Evolutionary conservation across 495 filamentous ascomycete genomes (phyloP), one percentile per base, ranked within the genome.

Genomic region (Trichoderma orchidacearum): DNA sequence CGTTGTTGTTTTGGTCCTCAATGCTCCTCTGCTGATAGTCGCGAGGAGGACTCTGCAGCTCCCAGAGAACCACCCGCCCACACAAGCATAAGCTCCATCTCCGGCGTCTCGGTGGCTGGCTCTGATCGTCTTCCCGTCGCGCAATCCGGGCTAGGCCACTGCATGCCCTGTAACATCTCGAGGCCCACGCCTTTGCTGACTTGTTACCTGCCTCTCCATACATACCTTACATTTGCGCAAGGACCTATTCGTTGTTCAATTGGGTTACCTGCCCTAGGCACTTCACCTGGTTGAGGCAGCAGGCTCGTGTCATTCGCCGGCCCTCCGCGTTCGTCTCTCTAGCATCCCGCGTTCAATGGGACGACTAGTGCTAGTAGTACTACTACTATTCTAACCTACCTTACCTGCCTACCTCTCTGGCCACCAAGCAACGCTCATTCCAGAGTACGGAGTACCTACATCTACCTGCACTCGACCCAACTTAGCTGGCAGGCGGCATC

Each of bases 151-250:
- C 34, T 36, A 36, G 34, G 5, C 34, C 38, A 21, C 38, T 18
- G 41, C 21, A 48, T 23, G 41, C 41, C 41, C 41, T 48, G 41
- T 48, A 48, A 48, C 41, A 6, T 48, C 27, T 41, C 13, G 36
- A 38, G 5, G n/a, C 36, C 17, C 36, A 41, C 36, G 36, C 36
- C 36, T 17, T 11, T 6, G 27, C 41, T 27, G 41, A 27, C 41
- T 23, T 48, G 41, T n/a, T n/a, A 48, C 41, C 32, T 35, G 32
- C 32, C 32, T 4, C n/a, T n/a, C n/a, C n/a, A n/a, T 2, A n/a
- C 41, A 48, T 48, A 48, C 41, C 23, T 48, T 48, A 48, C 41
- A 48, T 48, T 48, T 18, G 41, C 41, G 41, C 41, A 48, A 48
- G 41, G 41, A 48, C 18, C 41, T n/a, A 13, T 9, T 27, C 23